These are phyloP conservation scores for Blastobotrys ciferrii DNA, from an alignment of 1,139 yeast genomes.

Conservation along the genomic window DNA sequence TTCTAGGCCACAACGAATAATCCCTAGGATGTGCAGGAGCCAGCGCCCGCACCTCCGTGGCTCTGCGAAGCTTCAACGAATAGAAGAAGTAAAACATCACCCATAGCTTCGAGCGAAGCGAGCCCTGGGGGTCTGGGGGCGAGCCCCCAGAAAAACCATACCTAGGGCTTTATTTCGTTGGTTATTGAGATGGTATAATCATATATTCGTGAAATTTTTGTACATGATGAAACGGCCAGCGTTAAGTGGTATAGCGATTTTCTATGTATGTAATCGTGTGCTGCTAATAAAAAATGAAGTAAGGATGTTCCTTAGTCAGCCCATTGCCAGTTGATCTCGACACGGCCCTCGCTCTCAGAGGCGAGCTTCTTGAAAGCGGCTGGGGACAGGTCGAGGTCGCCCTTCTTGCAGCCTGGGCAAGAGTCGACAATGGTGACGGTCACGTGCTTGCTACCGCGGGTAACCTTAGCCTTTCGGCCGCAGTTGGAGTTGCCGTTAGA, in stretches of 20 bases:
- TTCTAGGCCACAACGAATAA: too few species aligned
- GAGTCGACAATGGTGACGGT: constrained; percentile 53
- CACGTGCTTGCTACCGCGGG: constrained; percentile 46
- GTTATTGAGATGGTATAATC: too few species aligned
- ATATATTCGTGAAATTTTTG: constrained; percentile 1
- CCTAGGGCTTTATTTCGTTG: too few species aligned
- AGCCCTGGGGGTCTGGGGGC: too few species aligned
- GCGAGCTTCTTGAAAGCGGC: constrained; percentile 51
- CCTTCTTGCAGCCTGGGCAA: constrained; percentile 50
- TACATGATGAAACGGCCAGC: background rate
- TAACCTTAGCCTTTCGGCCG: constrained; percentile 48
- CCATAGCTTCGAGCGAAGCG: too few species aligned
- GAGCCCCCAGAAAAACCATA: too few species aligned
- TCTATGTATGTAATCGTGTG: background rate
- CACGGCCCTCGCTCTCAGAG: constrained; percentile 46
- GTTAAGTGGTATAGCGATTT: background rate
- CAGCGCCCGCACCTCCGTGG: too few species aligned
- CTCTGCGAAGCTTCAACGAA: too few species aligned
- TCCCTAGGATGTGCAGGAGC: too few species aligned
- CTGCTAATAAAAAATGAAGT: constrained; percentile 1
- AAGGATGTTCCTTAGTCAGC: constrained; percentile 2
- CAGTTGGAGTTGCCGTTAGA: constrained; percentile 47
- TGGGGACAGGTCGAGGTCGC: constrained; percentile 54
- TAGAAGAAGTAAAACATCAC: too few species aligned
- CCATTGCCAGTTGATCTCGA: constrained; percentile 49